Evolutionary conservation across 2,329 filamentous ascomycete genomes (phyloP).

Genomic region (Xylaria arbuscula): DNA sequence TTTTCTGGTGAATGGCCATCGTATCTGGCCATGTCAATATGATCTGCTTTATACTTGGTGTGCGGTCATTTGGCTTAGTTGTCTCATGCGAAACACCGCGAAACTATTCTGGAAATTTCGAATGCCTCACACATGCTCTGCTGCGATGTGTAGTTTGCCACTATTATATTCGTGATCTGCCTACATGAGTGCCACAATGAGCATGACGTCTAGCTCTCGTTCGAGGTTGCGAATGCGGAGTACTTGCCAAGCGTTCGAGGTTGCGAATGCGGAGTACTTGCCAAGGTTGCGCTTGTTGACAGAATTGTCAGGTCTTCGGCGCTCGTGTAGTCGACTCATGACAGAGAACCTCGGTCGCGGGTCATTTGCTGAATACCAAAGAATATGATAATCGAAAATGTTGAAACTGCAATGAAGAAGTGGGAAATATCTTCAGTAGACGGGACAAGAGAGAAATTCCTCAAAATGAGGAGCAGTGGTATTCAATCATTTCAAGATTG

Average conservation of each 20-base stretch:
- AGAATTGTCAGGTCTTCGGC: slow-evolving; percentile 1
- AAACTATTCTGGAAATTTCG: not conserved
- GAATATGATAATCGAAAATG: slow-evolving; percentile 3
- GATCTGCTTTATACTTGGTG: not conserved
- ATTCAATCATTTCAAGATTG: slow-evolving; percentile 32
- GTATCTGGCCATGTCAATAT: not conserved
- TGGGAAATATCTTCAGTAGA: slow-evolving; percentile 1
- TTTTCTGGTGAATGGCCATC: not conserved
- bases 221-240: not conserved
- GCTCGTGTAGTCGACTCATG: slow-evolving; percentile 22
- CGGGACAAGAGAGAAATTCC: slow-evolving; percentile 1
- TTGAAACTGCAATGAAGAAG: slow-evolving; percentile 13
- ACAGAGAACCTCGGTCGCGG: not conserved
- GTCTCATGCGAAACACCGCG: not conserved
- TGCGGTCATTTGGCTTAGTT: slow-evolving; percentile 7
- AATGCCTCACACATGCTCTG: not conserved
- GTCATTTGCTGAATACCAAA: slow-evolving; percentile 6
- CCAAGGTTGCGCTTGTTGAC: not conserved
- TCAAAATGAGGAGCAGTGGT: slow-evolving; percentile 20
- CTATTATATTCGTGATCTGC: not conserved
- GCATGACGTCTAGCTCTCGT: not conserved
- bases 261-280: not conserved
- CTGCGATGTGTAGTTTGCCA: not conserved
- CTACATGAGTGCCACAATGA: not conserved
- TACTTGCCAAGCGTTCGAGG: not conserved